Percentiles rank a stretch among this genome's conserved stretches.
phyloP scores from a whole-genome alignment of 768 basidiomycete species.

The Rhodotorula graminis region DNA sequence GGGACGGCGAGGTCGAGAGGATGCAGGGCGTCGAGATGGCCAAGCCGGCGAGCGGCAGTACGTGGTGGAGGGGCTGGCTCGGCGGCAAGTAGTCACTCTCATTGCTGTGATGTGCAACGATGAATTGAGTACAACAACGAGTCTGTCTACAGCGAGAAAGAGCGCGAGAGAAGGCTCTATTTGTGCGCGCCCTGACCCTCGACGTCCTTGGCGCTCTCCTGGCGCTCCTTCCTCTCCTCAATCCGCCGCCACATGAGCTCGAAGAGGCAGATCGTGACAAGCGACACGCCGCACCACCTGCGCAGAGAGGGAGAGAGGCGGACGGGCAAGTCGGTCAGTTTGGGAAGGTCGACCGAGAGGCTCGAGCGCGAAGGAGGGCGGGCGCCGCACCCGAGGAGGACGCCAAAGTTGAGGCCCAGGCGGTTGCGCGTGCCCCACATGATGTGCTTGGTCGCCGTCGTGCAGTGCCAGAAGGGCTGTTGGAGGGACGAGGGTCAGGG shows the following conservation, averaged over 20 bases:
- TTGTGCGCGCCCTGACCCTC: neutral
- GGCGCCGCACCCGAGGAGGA: slow-evolving; percentile 35
- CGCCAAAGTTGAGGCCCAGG: slow-evolving; percentile 45
- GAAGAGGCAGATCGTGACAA: neutral
- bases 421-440: slow-evolving; percentile 39
- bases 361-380: neutral
- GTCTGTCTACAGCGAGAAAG: neutral
- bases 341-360: neutral
- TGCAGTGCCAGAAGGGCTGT: slow-evolving; percentile 27
- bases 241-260: slow-evolving; percentile 16
- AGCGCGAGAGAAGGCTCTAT: neutral
- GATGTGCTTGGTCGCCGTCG: slow-evolving; percentile 45
- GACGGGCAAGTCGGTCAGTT: too few relatives aligned
- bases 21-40: slow-evolving; percentile 5
- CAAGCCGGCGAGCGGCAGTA: neutral
- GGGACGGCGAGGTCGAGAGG: neutral
- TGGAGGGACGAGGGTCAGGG: too few relatives aligned
- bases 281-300: slow-evolving; percentile 13
- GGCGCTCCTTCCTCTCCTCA: slow-evolving; percentile 9
- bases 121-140: neutral
- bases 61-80: neutral
- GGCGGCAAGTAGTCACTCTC: neutral
- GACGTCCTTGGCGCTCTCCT: neutral
- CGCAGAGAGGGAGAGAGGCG: too few relatives aligned
- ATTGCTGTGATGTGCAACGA: neutral